Evolutionary conservation across 495 filamentous ascomycete species (phyloP), one percentile per base, ranked within the genome.

Genomic region (Aspergillus ellipticus): DNA sequence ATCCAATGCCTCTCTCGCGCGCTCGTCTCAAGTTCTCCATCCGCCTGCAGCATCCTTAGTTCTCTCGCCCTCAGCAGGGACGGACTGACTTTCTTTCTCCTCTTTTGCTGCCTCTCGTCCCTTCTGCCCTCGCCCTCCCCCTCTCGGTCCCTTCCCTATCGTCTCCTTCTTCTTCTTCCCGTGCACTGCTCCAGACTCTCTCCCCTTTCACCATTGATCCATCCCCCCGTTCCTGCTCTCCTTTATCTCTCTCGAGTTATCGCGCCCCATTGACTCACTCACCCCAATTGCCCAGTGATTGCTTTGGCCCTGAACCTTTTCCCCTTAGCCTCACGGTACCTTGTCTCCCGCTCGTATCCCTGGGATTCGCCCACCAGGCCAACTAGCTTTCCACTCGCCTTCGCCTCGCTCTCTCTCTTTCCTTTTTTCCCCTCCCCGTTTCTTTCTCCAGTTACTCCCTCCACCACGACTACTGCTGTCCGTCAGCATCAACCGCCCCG

Each of bases 271-370:
- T 61, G 51, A 49, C 49, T 51, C 55, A 57, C 52, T 59, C 62
- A 28, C 64, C 60, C 54, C 62, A 62, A 60, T 55, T 59, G 54
- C 58, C 55, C 61, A 64, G 64, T 55, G 43, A 53, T 56, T 48
- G 46, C 33, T 50, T 26, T 46, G 24, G 49, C 54, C 57, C 54
- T 62, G 46, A 54, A 42, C 51, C 37, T 53, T 49, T 37, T 42
- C 53, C 24, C 45, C 51, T 54, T 57, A 48, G 55, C 58, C 62
- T 53, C 50, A 56, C 54, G 51, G 54, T 60, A 56, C 61, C 41
- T 48, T 31, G 22, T 48, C 45, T 26, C 22, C 45, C 45, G 45
- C 45, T 48, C 45, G 45, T 48, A 29, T 48, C 45, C 59, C 50
- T 58, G 51, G 55, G 33, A 42, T 48, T 49, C 31, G 39, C 57